A percentile compares a stretch with the other conserved stretches of the same genome.
phyloP scores from a whole-genome alignment of 129 eudicot genomes.

The Scalesia atractyloides region DNA sequence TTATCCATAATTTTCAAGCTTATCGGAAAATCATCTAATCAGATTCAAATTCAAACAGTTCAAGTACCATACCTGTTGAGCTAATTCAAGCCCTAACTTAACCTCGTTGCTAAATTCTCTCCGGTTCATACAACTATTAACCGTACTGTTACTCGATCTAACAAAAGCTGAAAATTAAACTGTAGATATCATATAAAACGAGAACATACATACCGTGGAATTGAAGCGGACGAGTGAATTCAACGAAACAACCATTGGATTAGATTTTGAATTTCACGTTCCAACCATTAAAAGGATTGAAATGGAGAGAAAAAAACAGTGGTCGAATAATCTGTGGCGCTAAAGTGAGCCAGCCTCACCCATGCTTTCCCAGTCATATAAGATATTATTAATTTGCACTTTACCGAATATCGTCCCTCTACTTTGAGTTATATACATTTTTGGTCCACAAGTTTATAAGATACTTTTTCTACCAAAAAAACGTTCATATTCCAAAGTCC shows the following conservation, averaged over 20 bases:
- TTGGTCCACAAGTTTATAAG: constrained; percentile 13
- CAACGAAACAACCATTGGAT: constrained; percentile 62
- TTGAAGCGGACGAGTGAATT: constrained; percentile 57
- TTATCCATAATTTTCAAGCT: not conserved
- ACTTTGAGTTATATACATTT: constrained; percentile 8
- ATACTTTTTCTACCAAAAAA: too few species aligned
- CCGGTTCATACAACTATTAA: not conserved
- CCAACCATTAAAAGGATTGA: constrained; percentile 43
- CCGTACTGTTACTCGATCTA: not conserved
- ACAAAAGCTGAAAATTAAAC: not conserved
- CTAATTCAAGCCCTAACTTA: constrained; percentile 12
- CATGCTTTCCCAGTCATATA: constrained; percentile 21
- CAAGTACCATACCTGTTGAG: not conserved
- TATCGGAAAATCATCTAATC: constrained; percentile 4
- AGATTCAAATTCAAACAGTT: not conserved
- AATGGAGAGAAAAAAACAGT: constrained; percentile 21
- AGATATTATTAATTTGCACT: not conserved
- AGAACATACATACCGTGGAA: constrained; percentile 39
- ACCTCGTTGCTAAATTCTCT: not conserved
- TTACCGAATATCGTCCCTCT: constrained; percentile 13
- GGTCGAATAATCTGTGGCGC: constrained; percentile 35
- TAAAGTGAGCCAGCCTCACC: constrained; percentile 30
- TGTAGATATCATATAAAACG: not conserved
- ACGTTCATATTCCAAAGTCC: too few species aligned
- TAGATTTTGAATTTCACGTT: constrained; percentile 32